These are phyloP conservation scores for Cercospora sp. DNA, from an alignment of 2,329 filamentous ascomycete genomes.

Conservation along the genomic window DNA sequence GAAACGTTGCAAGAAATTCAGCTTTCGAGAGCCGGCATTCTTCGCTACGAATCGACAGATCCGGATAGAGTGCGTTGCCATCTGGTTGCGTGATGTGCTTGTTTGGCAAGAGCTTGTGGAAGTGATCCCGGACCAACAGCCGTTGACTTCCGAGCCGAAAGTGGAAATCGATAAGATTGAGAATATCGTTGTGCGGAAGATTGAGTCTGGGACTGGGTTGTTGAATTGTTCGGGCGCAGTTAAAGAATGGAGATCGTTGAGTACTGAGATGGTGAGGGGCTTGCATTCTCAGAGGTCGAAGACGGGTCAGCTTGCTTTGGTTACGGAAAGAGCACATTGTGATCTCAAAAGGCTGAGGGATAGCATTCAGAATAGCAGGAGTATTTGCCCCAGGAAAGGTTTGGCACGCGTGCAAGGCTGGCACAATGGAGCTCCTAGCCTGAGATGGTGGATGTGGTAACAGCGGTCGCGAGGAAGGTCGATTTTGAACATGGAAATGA, in stretches of 20 bases:
- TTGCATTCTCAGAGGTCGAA: slow-evolving; percentile 20
- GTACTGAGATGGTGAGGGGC: slow-evolving; percentile 10
- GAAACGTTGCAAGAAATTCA: slow-evolving; percentile 4
- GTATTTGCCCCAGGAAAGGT: slow-evolving; percentile 27
- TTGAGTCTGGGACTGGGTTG: background rate
- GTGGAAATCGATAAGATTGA: slow-evolving; percentile 3
- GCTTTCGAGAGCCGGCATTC: slow-evolving; percentile 21
- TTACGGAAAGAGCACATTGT: slow-evolving; percentile 25
- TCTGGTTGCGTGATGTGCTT: slow-evolving; percentile 26
- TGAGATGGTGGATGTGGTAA: slow-evolving; percentile 32
- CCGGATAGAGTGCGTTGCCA: slow-evolving; percentile 19
- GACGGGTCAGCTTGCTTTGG: slow-evolving; percentile 15
- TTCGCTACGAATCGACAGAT: slow-evolving; percentile 22
- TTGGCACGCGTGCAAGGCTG: slow-evolving; percentile 21
- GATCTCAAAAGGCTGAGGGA: slow-evolving; percentile 21
- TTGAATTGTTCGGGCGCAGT: background rate
- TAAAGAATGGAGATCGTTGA: slow-evolving; percentile 19
- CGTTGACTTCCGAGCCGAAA: background rate
- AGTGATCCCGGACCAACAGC: background rate
- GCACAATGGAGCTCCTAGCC: slow-evolving; percentile 12
- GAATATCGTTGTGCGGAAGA: background rate
- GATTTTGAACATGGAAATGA: background rate
- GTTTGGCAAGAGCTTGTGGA: slow-evolving; percentile 26
- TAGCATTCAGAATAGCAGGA: slow-evolving; percentile 21
- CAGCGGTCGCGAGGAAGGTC: background rate